Evolutionary conservation across 495 filamentous ascomycete species (phyloP).

Genomic region (Aspergillus nanangensis): DNA sequence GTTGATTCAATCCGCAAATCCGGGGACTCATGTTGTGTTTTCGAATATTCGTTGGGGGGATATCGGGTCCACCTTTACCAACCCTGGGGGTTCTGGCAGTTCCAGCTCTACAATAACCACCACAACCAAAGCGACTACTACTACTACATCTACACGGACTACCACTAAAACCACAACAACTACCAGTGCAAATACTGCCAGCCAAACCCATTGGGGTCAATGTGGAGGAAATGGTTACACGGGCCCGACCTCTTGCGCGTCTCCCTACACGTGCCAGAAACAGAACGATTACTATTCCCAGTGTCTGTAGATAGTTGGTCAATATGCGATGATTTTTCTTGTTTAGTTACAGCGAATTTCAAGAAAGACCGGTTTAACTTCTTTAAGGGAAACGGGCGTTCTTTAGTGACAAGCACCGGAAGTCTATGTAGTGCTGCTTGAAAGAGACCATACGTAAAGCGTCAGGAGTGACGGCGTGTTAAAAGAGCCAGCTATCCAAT

Average conservation of each 20-base stretch:
- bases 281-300: conserved; percentile 4
- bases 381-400: no score
- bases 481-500: no score
- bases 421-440: no score
- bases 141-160: no score
- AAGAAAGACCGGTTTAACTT: no score
- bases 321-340: no score
- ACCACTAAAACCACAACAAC: background rate
- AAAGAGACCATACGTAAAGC: no score
- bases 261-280: conserved; percentile 1
- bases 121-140: background rate
- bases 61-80: conserved; percentile 3
- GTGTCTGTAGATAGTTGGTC: background rate
- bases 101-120: background rate
- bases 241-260: background rate
- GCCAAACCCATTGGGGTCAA: conserved; percentile 2
- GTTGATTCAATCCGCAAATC: background rate
- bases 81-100: background rate
- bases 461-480: no score
- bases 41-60: conserved; percentile 6
- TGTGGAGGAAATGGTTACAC: conserved; percentile 1
- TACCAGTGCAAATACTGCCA: background rate
- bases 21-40: conserved; percentile 1
- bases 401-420: no score
- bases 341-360: no score